Conservation (phyloP, 352 stramenopile species). For the Phytophthora uliginosa region DNA sequence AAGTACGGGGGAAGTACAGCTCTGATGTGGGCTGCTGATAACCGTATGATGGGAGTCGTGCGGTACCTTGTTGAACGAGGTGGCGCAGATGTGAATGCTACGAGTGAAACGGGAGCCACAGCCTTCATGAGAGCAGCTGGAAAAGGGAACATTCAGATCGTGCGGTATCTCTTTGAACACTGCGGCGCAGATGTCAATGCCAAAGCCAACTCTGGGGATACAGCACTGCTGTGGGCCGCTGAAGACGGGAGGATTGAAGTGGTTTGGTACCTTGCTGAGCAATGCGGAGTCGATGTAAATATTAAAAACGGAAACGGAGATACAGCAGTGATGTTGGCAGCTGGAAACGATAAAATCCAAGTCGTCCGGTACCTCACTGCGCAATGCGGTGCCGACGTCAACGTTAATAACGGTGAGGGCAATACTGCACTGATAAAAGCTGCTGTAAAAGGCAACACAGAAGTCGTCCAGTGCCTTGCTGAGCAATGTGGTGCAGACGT, state of each 20-base stretch:
- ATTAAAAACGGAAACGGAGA: not conserved
- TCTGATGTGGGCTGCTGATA: not conserved
- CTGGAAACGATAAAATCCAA: not conserved
- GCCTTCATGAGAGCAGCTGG: not conserved
- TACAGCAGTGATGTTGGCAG: not conserved
- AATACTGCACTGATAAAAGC: not conserved
- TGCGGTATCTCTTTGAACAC: not conserved
- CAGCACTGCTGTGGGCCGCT: not conserved
- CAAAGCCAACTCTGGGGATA: not conserved
- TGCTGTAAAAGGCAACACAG: not conserved
- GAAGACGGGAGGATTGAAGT: not conserved
- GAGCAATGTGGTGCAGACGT: conserved; percentile 6
- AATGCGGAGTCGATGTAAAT: not conserved
- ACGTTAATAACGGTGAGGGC: not conserved
- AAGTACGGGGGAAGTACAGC: not conserved
- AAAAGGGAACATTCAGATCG: not conserved
- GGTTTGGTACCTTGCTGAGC: not conserved
- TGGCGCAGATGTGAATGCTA: not conserved
- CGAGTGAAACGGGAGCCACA: not conserved
- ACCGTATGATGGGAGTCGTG: not conserved
- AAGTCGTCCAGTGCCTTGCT: conserved; percentile 5
- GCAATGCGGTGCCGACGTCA: conserved; percentile 1
- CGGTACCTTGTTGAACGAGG: not conserved
- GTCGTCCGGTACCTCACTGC: not conserved
- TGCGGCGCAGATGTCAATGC: not conserved